Evolutionary conservation across 805 yeast genomes (phyloP).

Genomic region (Cyberlindnera meyerae): DNA sequence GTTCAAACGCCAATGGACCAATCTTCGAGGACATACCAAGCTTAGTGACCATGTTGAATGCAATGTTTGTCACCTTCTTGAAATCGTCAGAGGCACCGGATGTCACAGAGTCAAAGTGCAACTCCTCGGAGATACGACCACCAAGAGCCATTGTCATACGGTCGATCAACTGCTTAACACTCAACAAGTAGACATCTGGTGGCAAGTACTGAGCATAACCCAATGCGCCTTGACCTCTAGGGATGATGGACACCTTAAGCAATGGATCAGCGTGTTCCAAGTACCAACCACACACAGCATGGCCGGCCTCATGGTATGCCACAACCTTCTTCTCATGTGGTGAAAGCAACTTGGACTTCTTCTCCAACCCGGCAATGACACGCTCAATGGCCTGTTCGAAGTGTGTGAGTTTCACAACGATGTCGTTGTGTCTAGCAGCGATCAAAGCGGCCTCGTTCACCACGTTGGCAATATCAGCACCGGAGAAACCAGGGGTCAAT

Average conservation of each 20-base stretch:
- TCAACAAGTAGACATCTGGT: constrained; percentile 78
- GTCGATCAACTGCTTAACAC: constrained; percentile 74
- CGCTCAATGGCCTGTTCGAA: constrained; percentile 97
- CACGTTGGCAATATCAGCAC: constrained; percentile 97
- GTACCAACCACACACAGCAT: constrained; percentile 98
- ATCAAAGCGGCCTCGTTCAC: constrained; percentile 97
- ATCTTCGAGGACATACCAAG: constrained; percentile 87
- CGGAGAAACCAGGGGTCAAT: constrained; percentile 95
- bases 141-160: constrained; percentile 97
- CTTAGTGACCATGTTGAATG: constrained; percentile 85
- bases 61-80: constrained; percentile 91
- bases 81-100: constrained; percentile 97
- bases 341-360: constrained; percentile 76
- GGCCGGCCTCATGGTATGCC: constrained; percentile 99
- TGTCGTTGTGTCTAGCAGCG: constrained; percentile 81
- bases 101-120: constrained; percentile 87
- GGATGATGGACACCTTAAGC: constrained; percentile 91
- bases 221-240: constrained; percentile 93
- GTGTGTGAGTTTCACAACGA: constrained; percentile 67
- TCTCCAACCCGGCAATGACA: constrained; percentile 93
- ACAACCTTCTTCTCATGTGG: constrained; percentile 86
- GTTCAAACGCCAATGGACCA: constrained; percentile 73
- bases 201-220: constrained; percentile 98
- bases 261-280: constrained; percentile 88
- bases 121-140: constrained; percentile 94